Conservation (phyloP, 2,329 filamentous ascomycete species). For the Calcarisporium arbuscula region DNA sequence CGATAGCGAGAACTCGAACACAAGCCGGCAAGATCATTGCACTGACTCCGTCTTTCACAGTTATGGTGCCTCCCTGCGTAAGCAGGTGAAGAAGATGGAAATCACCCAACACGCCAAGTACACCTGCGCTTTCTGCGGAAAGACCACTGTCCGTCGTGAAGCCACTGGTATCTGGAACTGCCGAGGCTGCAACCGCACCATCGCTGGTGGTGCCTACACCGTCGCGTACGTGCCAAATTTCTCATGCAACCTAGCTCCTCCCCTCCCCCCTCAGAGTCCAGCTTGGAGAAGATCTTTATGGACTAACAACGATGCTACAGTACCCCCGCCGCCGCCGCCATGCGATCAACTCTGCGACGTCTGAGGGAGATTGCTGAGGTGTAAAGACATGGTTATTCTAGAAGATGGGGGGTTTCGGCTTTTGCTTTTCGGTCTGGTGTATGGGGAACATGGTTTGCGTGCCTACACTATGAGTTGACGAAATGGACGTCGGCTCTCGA, state of each 20-base stretch:
- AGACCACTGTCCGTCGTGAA: slow-evolving; percentile 86
- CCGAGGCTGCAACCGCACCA: slow-evolving; percentile 87
- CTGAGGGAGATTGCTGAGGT: slow-evolving; percentile 96
- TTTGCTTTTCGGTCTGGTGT: slow-evolving; percentile 42
- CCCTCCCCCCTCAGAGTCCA: neutral
- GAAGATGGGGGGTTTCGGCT: slow-evolving; percentile 29
- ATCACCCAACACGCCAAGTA: slow-evolving; percentile 97
- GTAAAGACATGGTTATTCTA: slow-evolving; percentile 45
- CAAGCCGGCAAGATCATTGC: too few relatives aligned
- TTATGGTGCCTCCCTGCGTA: slow-evolving; percentile 98
- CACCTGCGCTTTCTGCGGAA: slow-evolving; percentile 97
- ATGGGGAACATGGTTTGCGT: slow-evolving; percentile 37
- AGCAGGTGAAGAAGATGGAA: slow-evolving; percentile 98
- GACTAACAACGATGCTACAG: slow-evolving; percentile 40
- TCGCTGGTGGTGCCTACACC: slow-evolving; percentile 72
- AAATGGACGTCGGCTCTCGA: slow-evolving; percentile 34
- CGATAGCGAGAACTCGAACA: too few relatives aligned
- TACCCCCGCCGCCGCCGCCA: slow-evolving; percentile 87
- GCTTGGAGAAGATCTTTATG: neutral
- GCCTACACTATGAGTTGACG: slow-evolving; percentile 37
- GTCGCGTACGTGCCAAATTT: slow-evolving; percentile 71
- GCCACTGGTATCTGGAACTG: slow-evolving; percentile 96
- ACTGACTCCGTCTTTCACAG: slow-evolving; percentile 35
- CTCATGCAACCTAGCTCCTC: slow-evolving; percentile 1
- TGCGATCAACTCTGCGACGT: slow-evolving; percentile 93